A percentile compares a stretch with the other conserved stretches of the same genome.
Evolutionary conservation across 2,329 filamentous ascomycete species (phyloP).

Genomic region (Periglandula ipomoeae): DNA sequence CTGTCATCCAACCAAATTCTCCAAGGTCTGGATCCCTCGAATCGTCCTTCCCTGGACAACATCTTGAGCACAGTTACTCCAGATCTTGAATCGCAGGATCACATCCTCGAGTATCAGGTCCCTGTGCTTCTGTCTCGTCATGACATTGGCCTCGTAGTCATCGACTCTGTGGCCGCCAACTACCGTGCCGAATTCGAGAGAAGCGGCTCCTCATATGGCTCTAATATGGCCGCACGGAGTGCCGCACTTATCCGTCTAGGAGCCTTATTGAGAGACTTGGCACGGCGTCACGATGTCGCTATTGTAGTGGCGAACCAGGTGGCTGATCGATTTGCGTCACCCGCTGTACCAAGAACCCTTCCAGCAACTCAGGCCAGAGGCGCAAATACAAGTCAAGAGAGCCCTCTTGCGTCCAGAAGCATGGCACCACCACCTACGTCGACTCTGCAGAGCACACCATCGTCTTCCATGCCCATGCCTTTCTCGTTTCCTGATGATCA

Average conservation of each 20-base stretch:
- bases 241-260: constrained; percentile 71
- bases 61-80: constrained; percentile 76
- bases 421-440: constrained; percentile 26
- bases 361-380: not conserved
- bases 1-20: constrained; percentile 58
- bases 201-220: constrained; percentile 29
- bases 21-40: constrained; percentile 18
- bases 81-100: constrained; percentile 89
- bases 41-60: constrained; percentile 56
- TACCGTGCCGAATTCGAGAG: constrained; percentile 85
- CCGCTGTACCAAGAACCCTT: constrained; percentile 5
- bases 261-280: constrained; percentile 65
- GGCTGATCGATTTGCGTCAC: constrained; percentile 64
- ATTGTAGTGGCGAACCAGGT: constrained; percentile 95
- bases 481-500: constrained; percentile 21
- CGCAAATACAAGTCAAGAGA: constrained; percentile 29
- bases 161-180: constrained; percentile 93
- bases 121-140: constrained; percentile 72
- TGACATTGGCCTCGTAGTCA: constrained; percentile 69
- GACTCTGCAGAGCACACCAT: not conserved
- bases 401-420: constrained; percentile 40
- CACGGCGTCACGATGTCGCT: constrained; percentile 64
- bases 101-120: constrained; percentile 87
- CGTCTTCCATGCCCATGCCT: constrained; percentile 21
- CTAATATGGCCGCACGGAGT: constrained; percentile 65